phyloP scores from a whole-genome alignment of 768 basidiomycete species.

The Boletus eberwhitei region DNA sequence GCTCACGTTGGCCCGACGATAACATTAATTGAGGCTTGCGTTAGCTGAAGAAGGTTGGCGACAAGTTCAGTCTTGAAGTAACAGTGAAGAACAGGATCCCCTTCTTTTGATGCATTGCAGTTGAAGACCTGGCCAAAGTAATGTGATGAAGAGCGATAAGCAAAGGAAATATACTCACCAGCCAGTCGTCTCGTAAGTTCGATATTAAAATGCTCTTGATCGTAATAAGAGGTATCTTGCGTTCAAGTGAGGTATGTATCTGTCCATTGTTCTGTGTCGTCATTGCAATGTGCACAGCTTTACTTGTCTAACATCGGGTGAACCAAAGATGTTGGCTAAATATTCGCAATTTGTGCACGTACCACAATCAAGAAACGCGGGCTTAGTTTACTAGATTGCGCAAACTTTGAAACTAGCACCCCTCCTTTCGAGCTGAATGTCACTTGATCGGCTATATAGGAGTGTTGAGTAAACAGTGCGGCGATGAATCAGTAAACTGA shows the following conservation, averaged over 20 bases:
- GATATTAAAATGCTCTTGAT: constrained; percentile 88
- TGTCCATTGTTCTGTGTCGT: constrained; percentile 60
- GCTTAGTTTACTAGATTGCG: constrained; percentile 85
- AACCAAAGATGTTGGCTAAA: background rate
- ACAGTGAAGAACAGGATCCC: constrained; percentile 88
- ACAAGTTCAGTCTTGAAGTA: constrained; percentile 95
- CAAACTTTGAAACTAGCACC: constrained; percentile 78
- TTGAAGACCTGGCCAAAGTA: constrained; percentile 65
- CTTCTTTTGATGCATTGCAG: constrained; percentile 78
- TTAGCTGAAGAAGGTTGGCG: constrained; percentile 76
- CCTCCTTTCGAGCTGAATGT: constrained; percentile 82
- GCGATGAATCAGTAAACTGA: constrained; percentile 35
- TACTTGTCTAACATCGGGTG: constrained; percentile 34
- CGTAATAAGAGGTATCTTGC: constrained; percentile 86
- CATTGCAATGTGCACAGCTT: constrained; percentile 78
- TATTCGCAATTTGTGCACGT: constrained; percentile 29
- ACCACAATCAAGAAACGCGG: constrained; percentile 91
- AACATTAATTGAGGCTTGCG: constrained; percentile 71
- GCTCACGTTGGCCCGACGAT: constrained; percentile 75
- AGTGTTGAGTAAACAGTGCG: background rate
- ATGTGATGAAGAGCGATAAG: constrained; percentile 3
- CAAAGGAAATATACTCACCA: constrained; percentile 48
- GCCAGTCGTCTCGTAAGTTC: constrained; percentile 90
- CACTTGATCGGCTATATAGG: constrained; percentile 63
- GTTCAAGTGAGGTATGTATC: constrained; percentile 59